Base-by-base conservation (phyloP, 805 yeast genomes). In the Wickerhamomyces silvicola region DNA sequence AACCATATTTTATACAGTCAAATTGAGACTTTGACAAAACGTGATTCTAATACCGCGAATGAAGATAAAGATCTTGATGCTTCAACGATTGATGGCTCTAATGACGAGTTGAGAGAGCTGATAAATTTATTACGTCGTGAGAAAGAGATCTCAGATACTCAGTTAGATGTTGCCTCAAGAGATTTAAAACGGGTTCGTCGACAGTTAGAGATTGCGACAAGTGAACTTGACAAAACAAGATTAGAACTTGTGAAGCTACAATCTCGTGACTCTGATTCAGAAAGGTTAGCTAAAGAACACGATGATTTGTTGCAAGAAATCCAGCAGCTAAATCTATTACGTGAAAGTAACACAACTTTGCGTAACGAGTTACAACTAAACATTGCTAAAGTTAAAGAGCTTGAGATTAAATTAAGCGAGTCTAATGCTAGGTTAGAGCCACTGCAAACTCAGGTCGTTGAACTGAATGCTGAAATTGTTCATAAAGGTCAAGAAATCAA, bases 1-100 rank as follows among this genome's bases (percentile, higher is more conserved):
- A 82, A 84, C 50, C 63, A 72, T 30, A 62, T 83, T 5, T 59
- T 85, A 12, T 68, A 79, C 37, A 78, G 76, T 41, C 92, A 84
- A 53, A 55, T 86, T 18, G 90, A 80, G 37, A 44, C 51, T 8
- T 32, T 57, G 22, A 46, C 53, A 12, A 50, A 48, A 18, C 42
- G 38, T 14, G 30, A 35, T 2, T 31, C 36, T 7, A 32, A 30
- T 3, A 12, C 24, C 28, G 18, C 18, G 14, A 10, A 26, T 11
- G 27, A 18, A 2, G 22, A 26, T n/a, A 41, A 30, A 3, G 34
- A 4, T 20, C 22, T 25, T 24, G 44, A 36, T 12, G 21, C 23
- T 17, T 11, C 21, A 19, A 11, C 12, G 7, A 2, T 29, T 25
- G 41, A 41, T 13, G 54, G 47, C 24, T 28, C 44, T 8, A 28